Evolutionary conservation across 352 stramenopile species (phyloP).

Genomic region (Bremia lactucae): DNA sequence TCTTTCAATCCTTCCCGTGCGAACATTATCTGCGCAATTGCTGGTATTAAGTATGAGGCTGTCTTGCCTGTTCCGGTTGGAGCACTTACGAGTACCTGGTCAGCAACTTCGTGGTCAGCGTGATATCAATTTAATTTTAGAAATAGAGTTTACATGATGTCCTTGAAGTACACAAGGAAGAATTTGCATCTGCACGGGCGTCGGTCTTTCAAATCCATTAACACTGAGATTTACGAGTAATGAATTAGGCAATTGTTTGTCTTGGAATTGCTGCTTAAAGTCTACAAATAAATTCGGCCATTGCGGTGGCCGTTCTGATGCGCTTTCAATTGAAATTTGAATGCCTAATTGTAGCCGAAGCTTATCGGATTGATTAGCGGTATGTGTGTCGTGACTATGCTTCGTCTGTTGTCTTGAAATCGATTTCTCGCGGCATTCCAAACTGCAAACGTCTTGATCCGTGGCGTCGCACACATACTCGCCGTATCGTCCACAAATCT

Average conservation of each 20-base stretch:
- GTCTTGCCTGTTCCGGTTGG: conserved; percentile 71
- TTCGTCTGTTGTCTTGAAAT: conserved; percentile 7
- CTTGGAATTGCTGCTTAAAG: conserved; percentile 19
- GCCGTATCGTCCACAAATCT: conserved; percentile 65
- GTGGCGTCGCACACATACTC: conserved; percentile 76
- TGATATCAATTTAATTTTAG: not conserved
- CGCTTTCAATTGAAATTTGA: conserved; percentile 2
- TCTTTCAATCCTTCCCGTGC: conserved; percentile 9
- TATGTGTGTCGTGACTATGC: not conserved
- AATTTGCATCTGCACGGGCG: conserved; percentile 69
- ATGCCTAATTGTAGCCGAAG: conserved; percentile 31
- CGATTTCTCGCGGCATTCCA: conserved; percentile 58
- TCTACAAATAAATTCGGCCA: conserved; percentile 12
- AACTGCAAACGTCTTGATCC: conserved; percentile 75
- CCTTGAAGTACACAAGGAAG: conserved; percentile 38
- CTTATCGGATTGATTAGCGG: conserved; percentile 1
- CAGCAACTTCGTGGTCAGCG: conserved; percentile 1
- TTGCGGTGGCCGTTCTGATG: no score
- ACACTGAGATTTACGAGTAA: conserved; percentile 31
- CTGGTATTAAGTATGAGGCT: conserved; percentile 47
- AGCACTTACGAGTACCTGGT: conserved; percentile 41
- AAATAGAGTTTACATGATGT: conserved; percentile 23
- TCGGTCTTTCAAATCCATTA: conserved; percentile 29
- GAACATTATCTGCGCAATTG: conserved; percentile 30
- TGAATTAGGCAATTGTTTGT: conserved; percentile 15